Evolutionary conservation across 495 filamentous ascomycete species (phyloP).

Genomic region (Lentithecium fluviatile): DNA sequence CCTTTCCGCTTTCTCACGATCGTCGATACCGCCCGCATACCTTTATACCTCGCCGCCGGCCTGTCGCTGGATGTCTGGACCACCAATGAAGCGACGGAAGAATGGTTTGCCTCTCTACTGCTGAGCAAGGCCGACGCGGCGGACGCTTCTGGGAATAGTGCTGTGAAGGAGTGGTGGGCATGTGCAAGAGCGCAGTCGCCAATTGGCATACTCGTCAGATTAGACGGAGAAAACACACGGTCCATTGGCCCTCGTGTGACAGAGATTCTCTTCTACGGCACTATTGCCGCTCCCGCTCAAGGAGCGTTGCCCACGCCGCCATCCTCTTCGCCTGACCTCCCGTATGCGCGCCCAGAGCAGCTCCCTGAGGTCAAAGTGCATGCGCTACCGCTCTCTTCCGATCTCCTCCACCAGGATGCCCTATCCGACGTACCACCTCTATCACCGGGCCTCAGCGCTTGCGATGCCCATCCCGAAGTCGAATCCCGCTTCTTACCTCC

Average conservation of each 20-base stretch:
- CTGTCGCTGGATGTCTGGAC: constrained; percentile 35
- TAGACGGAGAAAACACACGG: neutral
- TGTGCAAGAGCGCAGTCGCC: constrained; percentile 29
- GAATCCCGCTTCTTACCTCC: constrained; percentile 34
- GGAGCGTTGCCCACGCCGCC: constrained; percentile 48
- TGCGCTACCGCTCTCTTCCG: constrained; percentile 46
- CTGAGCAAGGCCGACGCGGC: constrained; percentile 15
- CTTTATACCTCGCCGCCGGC: constrained; percentile 34
- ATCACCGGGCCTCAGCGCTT: constrained; percentile 4
- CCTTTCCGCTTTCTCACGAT: constrained; percentile 29
- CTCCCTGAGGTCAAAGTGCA: constrained; percentile 32
- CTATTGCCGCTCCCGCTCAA: constrained; percentile 8
- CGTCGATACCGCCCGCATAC: constrained; percentile 32
- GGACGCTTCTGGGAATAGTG: neutral
- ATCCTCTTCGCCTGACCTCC: constrained; percentile 42
- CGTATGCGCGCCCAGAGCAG: neutral
- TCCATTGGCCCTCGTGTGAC: constrained; percentile 40
- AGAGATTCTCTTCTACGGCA: constrained; percentile 57
- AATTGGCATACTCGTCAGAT: constrained; percentile 31
- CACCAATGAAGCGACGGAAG: constrained; percentile 20
- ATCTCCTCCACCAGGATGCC: constrained; percentile 30
- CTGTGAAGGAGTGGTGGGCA: constrained; percentile 28
- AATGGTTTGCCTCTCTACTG: constrained; percentile 33
- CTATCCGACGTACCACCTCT: constrained; percentile 17
- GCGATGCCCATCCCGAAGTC: neutral